Conservation (phyloP, 441 rosid genomes). For the Omphalea diandra region DNA sequence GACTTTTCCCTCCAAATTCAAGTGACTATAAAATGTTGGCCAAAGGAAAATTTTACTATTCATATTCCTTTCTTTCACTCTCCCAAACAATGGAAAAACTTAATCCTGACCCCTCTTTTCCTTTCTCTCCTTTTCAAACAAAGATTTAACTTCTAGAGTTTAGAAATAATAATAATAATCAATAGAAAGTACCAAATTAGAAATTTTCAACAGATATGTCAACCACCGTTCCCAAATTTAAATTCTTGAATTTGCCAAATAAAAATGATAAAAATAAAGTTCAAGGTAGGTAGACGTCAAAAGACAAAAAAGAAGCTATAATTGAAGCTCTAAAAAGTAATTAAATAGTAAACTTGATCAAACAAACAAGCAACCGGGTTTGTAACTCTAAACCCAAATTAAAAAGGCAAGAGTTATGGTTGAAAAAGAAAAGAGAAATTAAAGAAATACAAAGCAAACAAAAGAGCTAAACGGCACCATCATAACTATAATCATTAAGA, state of each 20-base stretch:
- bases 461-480: neutral
- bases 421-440: neutral
- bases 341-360: conserved; percentile 10
- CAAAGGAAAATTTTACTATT: too few relatives aligned
- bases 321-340: conserved; percentile 8
- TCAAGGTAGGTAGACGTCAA: conserved; percentile 4
- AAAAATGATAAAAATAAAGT: neutral
- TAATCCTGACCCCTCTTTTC: too few relatives aligned
- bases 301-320: neutral
- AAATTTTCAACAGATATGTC: neutral
- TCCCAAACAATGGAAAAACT: too few relatives aligned
- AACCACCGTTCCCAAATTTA: neutral
- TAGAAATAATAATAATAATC: neutral
- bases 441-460: neutral
- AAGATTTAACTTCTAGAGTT: conserved; percentile 13
- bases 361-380: neutral
- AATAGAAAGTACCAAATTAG: neutral
- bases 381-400: neutral
- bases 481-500: neutral
- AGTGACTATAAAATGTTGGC: too few relatives aligned
- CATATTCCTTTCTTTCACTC: too few relatives aligned
- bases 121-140: too few relatives aligned
- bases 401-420: conserved; percentile 6
- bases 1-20: too few relatives aligned
- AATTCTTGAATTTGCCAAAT: neutral